A percentile compares a stretch with the other conserved stretches of the same genome.
Conservation (phyloP, 108 stramenopile species). For the Fragilaria radians region DNA sequence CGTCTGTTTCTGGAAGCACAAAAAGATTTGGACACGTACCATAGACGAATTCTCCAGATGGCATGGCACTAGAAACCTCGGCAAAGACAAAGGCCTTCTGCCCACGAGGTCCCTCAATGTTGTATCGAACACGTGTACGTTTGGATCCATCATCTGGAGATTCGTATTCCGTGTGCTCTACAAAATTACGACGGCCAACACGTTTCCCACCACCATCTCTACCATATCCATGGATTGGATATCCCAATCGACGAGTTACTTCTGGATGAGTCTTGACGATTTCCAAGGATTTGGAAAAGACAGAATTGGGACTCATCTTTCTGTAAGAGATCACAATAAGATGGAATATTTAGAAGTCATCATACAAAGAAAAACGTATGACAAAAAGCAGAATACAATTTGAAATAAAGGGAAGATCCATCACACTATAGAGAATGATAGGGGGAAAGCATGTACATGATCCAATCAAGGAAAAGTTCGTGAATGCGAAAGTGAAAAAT, state of each 20-base stretch:
- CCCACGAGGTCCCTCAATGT: slow-evolving; percentile 85
- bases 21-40: no score
- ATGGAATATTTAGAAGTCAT: neutral
- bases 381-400: slow-evolving; percentile 1
- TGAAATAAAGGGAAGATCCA: neutral
- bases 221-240: slow-evolving; percentile 87
- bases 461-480: no score
- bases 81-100: slow-evolving; percentile 78
- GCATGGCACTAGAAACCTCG: slow-evolving; percentile 73
- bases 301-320: slow-evolving; percentile 87
- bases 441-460: slow-evolving; percentile 2
- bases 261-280: slow-evolving; percentile 51
- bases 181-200: slow-evolving; percentile 92
- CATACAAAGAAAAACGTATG: neutral
- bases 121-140: slow-evolving; percentile 86
- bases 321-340: slow-evolving; percentile 19
- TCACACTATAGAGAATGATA: neutral
- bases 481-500: no score
- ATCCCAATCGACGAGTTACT: slow-evolving; percentile 79
- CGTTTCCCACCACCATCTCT: slow-evolving; percentile 91
- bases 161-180: slow-evolving; percentile 88
- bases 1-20: no score
- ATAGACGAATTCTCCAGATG: slow-evolving; percentile 90
- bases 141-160: slow-evolving; percentile 79
- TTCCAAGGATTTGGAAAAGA: slow-evolving; percentile 65